Evolutionary conservation across 208 protist genomes (phyloP).

Genomic region (Trypanosoma brucei): DNA sequence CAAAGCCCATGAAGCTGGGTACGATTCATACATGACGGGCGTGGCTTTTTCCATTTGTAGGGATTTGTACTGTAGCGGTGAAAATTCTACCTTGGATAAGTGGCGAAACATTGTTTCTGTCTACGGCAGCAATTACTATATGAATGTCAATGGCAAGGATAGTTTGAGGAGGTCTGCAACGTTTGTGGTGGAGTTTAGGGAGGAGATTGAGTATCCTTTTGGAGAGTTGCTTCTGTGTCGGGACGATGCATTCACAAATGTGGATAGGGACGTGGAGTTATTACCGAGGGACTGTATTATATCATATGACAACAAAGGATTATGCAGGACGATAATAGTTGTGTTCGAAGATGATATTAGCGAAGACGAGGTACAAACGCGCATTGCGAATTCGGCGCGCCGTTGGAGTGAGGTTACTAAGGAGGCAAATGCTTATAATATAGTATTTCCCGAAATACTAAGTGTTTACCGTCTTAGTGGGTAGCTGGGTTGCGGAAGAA

Average conservation of each 20-base stretch:
- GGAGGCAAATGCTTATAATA: no score
- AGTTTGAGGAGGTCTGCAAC: conserved; percentile 9
- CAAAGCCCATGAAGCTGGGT: conserved; percentile 64
- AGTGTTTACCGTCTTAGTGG: no score
- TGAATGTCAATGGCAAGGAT: conserved; percentile 22
- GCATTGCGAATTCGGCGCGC: no score
- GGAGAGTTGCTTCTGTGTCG: not conserved
- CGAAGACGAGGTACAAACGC: no score
- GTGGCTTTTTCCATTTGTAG: conserved; percentile 35
- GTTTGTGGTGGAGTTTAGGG: conserved; percentile 18
- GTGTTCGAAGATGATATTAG: no score
- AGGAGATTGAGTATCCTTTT: conserved; percentile 9
- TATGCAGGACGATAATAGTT: no score
- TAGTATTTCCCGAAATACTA: no score
- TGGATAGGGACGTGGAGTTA: no score
- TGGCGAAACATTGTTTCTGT: conserved; percentile 50
- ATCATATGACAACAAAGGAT: no score
- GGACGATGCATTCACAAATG: not conserved
- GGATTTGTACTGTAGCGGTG: conserved; percentile 16
- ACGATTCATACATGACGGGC: conserved; percentile 80
- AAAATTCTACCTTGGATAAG: conserved; percentile 3
- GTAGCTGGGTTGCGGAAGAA: no score
- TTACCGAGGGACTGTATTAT: no score
- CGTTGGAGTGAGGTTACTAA: no score
- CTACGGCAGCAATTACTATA: conserved; percentile 38